phyloP scores from a whole-genome alignment of 2,329 filamentous ascomycete species.

The Neonectria neomacrospora region DNA sequence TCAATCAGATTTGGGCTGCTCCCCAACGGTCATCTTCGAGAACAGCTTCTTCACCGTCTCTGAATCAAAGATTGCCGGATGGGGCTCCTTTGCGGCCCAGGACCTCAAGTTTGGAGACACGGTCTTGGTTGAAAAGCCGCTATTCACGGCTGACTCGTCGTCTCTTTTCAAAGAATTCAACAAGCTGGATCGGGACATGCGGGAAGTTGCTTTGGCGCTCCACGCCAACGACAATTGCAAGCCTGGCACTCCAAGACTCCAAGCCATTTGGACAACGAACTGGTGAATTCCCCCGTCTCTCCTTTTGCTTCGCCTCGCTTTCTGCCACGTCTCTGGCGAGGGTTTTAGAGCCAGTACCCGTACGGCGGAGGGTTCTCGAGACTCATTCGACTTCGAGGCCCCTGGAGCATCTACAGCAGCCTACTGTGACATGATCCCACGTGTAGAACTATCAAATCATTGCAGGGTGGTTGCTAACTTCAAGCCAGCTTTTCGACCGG shows the following conservation, averaged over 20 bases:
- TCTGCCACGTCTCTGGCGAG: too few relatives aligned
- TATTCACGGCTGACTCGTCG: conserved; percentile 49
- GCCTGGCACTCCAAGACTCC: conserved; percentile 43
- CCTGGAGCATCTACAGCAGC: not conserved
- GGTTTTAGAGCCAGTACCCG: too few relatives aligned
- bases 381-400: not conserved
- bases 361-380: too few relatives aligned
- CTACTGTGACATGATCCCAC: not conserved
- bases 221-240: conserved; percentile 48
- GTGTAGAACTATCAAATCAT: not conserved
- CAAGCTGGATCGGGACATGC: conserved; percentile 46
- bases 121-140: conserved; percentile 58
- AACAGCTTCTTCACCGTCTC: conserved; percentile 57
- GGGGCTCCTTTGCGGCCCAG: conserved; percentile 58
- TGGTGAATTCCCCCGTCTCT: conserved; percentile 50
- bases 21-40: conserved; percentile 40
- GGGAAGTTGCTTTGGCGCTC: conserved; percentile 51
- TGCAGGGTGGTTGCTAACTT: not conserved
- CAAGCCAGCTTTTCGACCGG: conserved; percentile 45
- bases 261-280: conserved; percentile 59
- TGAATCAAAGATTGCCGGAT: conserved; percentile 55
- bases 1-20: not conserved
- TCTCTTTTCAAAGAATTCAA: conserved; percentile 51
- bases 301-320: not conserved
- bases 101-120: conserved; percentile 52